Evolutionary conservation across 2,329 filamentous ascomycete species (phyloP).

Genomic region (Rhynchosporium agropyri): DNA sequence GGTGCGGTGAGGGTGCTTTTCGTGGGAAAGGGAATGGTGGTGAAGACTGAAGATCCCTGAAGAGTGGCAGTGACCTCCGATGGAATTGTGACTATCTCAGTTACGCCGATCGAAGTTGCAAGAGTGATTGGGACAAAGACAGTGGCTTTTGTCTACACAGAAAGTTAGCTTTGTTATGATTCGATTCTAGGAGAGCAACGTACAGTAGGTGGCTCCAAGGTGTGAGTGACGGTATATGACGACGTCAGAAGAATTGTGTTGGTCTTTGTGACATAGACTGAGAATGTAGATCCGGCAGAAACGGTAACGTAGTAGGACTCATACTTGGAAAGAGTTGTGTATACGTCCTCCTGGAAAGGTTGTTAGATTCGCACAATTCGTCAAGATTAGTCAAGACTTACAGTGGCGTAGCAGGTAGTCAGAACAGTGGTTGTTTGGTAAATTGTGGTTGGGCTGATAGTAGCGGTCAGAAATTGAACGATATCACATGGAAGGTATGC

Average conservation of each 20-base stretch:
- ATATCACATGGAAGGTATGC: not conserved
- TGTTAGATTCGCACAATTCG: not conserved
- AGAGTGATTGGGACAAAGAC: constrained; percentile 34
- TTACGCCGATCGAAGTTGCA: constrained; percentile 29
- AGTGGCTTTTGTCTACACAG: constrained; percentile 28
- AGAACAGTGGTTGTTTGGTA: constrained; percentile 13
- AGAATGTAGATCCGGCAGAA: constrained; percentile 47
- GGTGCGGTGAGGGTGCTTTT: constrained; percentile 18
- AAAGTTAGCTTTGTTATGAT: not conserved
- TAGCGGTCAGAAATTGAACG: not conserved
- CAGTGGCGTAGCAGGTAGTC: constrained; percentile 18
- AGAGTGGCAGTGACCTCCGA: constrained; percentile 31
- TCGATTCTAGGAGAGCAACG: not conserved
- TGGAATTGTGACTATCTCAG: constrained; percentile 36
- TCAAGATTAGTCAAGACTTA: not conserved
- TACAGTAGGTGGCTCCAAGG: constrained; percentile 33
- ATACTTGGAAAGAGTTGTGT: constrained; percentile 30
- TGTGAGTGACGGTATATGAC: constrained; percentile 34
- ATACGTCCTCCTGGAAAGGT: constrained; percentile 9
- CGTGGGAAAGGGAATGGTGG: constrained; percentile 21
- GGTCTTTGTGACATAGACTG: constrained; percentile 47
- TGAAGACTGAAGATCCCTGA: constrained; percentile 21
- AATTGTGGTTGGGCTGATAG: constrained; percentile 13
- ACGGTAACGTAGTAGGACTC: constrained; percentile 47
- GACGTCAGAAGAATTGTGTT: constrained; percentile 48